These are phyloP conservation scores for Microbotryum scabiosae DNA, from an alignment of 1,284 basidiomycete genomes.

Conservation along the genomic window DNA sequence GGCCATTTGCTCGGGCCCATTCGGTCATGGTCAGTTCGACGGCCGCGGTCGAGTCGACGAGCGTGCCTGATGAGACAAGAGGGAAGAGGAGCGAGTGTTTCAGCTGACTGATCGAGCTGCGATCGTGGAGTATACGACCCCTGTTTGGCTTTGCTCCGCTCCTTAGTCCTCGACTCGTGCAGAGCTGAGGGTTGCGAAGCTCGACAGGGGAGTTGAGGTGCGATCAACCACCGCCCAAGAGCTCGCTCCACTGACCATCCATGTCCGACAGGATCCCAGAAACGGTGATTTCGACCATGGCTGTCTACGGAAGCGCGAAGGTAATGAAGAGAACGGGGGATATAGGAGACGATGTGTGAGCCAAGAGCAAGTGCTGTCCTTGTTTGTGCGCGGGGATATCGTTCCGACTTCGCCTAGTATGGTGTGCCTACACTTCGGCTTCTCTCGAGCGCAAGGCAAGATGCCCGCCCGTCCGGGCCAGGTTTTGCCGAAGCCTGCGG, in stretches of 20 bases:
- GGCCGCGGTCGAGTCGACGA: slow-evolving; percentile 27
- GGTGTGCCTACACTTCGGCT: no score
- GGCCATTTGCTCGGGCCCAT: slow-evolving; percentile 20
- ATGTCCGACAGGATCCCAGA: slow-evolving; percentile 25
- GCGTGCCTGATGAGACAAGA: slow-evolving; percentile 15
- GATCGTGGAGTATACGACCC: no score
- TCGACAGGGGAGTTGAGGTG: not conserved
- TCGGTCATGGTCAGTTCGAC: slow-evolving; percentile 20
- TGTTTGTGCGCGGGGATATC: no score
- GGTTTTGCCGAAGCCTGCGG: no score
- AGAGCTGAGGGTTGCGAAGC: not conserved
- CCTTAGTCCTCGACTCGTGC: no score
- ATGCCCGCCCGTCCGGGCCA: no score
- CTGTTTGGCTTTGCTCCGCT: no score
- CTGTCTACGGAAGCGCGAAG: not conserved
- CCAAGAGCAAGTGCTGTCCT: no score
- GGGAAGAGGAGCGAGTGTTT: not conserved
- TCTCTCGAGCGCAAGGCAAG: no score
- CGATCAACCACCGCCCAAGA: not conserved
- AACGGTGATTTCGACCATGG: slow-evolving; percentile 19
- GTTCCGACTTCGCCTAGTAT: no score
- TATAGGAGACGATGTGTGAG: no score
- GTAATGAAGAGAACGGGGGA: no score
- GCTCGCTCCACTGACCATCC: not conserved
- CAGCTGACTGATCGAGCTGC: not conserved